Base-by-base conservation (phyloP, 2,329 filamentous ascomycete species). In the Colletotrichum melonis region DNA sequence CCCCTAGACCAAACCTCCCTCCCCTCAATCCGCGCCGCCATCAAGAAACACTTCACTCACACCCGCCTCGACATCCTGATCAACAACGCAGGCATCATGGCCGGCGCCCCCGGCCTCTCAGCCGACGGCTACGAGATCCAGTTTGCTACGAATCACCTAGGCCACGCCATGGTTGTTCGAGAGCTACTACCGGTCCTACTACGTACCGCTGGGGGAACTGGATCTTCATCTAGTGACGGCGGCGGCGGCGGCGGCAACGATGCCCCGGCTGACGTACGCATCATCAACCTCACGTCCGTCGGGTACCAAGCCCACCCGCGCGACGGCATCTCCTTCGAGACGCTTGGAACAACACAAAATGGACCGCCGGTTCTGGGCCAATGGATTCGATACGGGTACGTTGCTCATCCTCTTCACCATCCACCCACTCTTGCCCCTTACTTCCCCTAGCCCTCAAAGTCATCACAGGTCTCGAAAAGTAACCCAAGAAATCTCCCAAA, bases 1-100 rank as follows among this genome's bases (percentile, higher is more conserved):
- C 78, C 82, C 12, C 83, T 88, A 30, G 88, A 90, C 75, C 81
- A 90, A 16, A 77, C 84, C 1, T 89, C 87, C 1, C 84, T 90
- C 55, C 77, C 81, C 19, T 88, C 86, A 24, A 83, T 90, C 76
- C 63, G 28, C 12, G 3, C 30, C 30, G 68, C 38, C 1, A 24
- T 67, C 7, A 19, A 26, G 1, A n/a, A 26, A 26, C 28, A 57
- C n/a, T 74, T 69, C 80, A 49, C 42, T 32, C 72, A 81, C 65
- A 77, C 83, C 54, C 83, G 86, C n/a, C 77, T 86, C 5, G 84
- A 86, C 70, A 76, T 82, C 32, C 75, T 84, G 8, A 76, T 79
- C 19, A 76, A 74, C 42, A 78, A 78, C 65, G 78, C 79, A 28
- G 84, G 82, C 3, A 49, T 83, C 11, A 72, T 68, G 66, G 66